These are phyloP conservation scores for Cynara cardunculus DNA, from an alignment of 129 eudicot species.

Conservation along the genomic window DNA sequence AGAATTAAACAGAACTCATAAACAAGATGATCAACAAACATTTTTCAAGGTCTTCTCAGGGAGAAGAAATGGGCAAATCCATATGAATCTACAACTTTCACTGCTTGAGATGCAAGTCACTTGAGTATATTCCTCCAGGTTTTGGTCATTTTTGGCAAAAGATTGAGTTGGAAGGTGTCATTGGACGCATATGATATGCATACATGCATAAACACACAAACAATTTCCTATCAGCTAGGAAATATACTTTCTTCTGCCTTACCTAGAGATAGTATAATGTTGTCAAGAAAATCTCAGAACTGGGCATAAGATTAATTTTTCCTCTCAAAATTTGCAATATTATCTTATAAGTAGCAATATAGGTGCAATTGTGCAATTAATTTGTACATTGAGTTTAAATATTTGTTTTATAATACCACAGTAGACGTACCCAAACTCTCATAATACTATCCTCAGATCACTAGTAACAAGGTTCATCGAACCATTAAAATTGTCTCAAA, in stretches of 20 bases:
- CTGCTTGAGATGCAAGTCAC: neutral
- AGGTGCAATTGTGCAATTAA: neutral
- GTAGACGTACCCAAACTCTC: constrained; percentile 4
- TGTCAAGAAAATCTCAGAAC: neutral
- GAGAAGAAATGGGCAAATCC: neutral
- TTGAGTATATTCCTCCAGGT: neutral
- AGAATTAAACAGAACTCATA: neutral
- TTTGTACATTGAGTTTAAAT: neutral
- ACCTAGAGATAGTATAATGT: neutral
- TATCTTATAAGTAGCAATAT: neutral
- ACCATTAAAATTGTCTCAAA: constrained; percentile 3
- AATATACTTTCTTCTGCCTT: neutral
- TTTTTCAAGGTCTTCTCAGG: neutral
- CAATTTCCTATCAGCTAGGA: neutral
- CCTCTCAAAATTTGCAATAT: neutral
- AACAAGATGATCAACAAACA: neutral
- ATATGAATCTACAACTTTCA: neutral
- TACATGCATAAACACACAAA: neutral
- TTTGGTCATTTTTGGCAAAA: neutral
- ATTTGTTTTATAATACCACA: neutral
- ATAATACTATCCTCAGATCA: constrained; percentile 2
- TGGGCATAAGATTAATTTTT: neutral
- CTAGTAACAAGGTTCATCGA: neutral
- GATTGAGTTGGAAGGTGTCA: neutral
- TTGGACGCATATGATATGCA: neutral